Conservation (phyloP, 805 yeast species). For the Ogataea polymorpha region DNA sequence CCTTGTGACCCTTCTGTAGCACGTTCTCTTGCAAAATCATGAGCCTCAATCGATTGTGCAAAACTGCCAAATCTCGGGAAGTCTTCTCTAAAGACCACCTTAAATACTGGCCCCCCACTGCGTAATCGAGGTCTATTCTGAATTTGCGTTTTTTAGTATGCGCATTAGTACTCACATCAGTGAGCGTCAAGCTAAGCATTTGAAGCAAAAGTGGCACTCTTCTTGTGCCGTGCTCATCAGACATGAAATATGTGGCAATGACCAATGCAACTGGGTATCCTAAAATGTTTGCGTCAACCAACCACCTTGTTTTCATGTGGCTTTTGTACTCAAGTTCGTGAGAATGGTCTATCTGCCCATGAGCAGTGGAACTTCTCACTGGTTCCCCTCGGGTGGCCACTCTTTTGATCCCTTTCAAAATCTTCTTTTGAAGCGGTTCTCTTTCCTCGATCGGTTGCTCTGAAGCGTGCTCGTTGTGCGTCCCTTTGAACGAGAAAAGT, state of each 20-base stretch:
- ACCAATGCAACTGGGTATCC: constrained; percentile 75
- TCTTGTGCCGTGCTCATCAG: constrained; percentile 71
- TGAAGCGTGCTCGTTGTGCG: neutral
- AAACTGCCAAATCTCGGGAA: constrained; percentile 63
- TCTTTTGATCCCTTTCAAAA: constrained; percentile 21
- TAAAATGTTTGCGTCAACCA: constrained; percentile 52
- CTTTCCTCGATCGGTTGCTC: constrained; percentile 13
- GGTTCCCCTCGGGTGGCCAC: constrained; percentile 14
- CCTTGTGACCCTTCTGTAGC: constrained; percentile 21
- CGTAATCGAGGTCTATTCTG: constrained; percentile 81
- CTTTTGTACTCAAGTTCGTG: constrained; percentile 26
- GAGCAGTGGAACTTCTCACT: constrained; percentile 9
- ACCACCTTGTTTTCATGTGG: constrained; percentile 23
- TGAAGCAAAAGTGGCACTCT: constrained; percentile 82
- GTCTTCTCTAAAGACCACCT: constrained; percentile 78
- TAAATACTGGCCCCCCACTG: constrained; percentile 73
- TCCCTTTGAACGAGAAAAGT: constrained; percentile 17
- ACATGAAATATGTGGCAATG: constrained; percentile 68
- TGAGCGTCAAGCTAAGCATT: constrained; percentile 63
- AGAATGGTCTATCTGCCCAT: constrained; percentile 14
- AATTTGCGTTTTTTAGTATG: constrained; percentile 44
- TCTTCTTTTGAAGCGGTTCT: constrained; percentile 17
- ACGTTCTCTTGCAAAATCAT: constrained; percentile 43
- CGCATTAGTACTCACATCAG: constrained; percentile 43
- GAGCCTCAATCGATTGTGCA: constrained; percentile 68